These are phyloP conservation scores for Colletotrichum coccodes DNA, from an alignment of 2,329 filamentous ascomycete genomes.

Conservation along the genomic window DNA sequence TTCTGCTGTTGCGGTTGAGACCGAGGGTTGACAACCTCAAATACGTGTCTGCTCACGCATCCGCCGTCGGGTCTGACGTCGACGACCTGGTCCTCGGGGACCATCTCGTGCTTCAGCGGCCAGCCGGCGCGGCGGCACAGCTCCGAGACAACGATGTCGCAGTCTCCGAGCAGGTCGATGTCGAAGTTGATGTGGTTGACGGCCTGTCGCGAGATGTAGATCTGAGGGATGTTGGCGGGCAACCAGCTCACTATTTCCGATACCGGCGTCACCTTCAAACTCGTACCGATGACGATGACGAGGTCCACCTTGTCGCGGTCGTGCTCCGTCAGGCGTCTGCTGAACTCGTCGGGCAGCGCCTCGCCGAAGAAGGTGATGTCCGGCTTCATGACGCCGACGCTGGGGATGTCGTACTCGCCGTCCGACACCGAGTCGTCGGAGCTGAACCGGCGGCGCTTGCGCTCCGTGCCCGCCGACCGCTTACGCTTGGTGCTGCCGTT, in stretches of 20 bases:
- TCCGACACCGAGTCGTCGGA: constrained; percentile 53
- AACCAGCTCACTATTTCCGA: constrained; percentile 88
- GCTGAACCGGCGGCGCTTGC: constrained; percentile 50
- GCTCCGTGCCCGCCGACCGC: constrained; percentile 50
- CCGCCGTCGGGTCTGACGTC: constrained; percentile 62
- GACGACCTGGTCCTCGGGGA: constrained; percentile 73
- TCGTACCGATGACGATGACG: constrained; percentile 95
- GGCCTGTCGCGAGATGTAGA: constrained; percentile 88
- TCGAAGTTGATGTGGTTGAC: constrained; percentile 94
- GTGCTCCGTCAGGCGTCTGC: constrained; percentile 79
- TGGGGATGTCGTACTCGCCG: constrained; percentile 65
- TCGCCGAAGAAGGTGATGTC: constrained; percentile 99
- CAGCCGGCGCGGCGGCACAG: constrained; percentile 85
- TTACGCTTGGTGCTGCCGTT: constrained; percentile 48
- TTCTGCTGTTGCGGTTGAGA: not conserved
- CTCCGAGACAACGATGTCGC: constrained; percentile 89
- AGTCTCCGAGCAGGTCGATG: constrained; percentile 94
- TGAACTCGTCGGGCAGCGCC: constrained; percentile 85
- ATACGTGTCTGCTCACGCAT: constrained; percentile 51
- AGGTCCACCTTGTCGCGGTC: constrained; percentile 86
- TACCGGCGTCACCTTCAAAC: constrained; percentile 94
- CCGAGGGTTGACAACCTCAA: constrained; percentile 39
- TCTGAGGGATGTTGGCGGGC: constrained; percentile 83
- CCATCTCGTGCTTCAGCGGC: constrained; percentile 85
- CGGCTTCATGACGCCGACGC: constrained; percentile 89